Evolutionary conservation across 2,329 filamentous ascomycete genomes (phyloP), one percentile per base, ranked within the genome.

Genomic region (Sporothrix brasiliensis): DNA sequence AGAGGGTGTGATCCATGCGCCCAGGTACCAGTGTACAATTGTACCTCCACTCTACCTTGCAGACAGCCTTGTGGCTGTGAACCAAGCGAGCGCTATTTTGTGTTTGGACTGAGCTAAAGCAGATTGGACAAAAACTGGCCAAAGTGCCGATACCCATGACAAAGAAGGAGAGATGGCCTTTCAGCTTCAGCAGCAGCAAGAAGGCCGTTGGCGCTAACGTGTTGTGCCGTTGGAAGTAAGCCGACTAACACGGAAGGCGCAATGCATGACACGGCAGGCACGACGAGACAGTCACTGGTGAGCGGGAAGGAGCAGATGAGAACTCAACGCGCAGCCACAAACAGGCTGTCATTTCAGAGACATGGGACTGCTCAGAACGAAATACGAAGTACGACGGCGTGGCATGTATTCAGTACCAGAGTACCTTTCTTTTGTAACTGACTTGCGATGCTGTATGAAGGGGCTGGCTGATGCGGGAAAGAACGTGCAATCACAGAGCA

Each of bases 51-150:
- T 53, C 21, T 13, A 24, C 56, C 56, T 61, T 61, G 34, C 56
- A n/a, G 56, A 61, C n/a, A 44, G 56, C 56, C 56, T 61, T 61
- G 34, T 44, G 56, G 56, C 56, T 44, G 56, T 61, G n/a, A n/a
- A n/a, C n/a, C n/a, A n/a, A n/a, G n/a, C n/a, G n/a, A n/a, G n/a
- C n/a, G 4, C 27, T 30, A 41, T 60, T 19, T 30, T 41, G 49
- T 52, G 56, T 41, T 34, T 60, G 19, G 56, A 41, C 4, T 21
- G 56, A 34, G 56, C 13, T 54, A 16, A 16, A 24, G 52, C 13
- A 24, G 52, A 54, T 54, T 54, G 24, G 52, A 54, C 52, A 54
- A 30, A 54, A 24, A 24, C 52, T 13, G 30, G 19, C 34, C 21
- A 5, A 19, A 60, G 16, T 60, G 30, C 54, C 54, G 54, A 34